Evolutionary conservation across 148 eudicot genomes (phyloP), one percentile per base, ranked within the genome.

Genomic region (Camellia granthamiana): DNA sequence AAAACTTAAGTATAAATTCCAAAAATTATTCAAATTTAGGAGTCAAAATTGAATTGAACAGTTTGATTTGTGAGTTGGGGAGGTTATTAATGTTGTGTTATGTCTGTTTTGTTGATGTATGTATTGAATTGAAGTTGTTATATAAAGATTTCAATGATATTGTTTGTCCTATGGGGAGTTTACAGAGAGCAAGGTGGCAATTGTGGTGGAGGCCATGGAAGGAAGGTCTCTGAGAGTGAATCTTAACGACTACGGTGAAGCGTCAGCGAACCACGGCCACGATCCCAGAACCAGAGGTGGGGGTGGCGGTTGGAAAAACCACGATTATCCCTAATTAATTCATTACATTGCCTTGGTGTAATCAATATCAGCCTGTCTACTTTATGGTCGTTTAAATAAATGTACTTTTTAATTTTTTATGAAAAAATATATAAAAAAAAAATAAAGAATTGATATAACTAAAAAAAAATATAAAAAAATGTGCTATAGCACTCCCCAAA

Each of bases 211-310:
- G 72, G 72, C n/a, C 7, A 42, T 42, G 44, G 47, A 11, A 10
- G 58, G 74, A 70, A 70, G 74, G 74, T 70, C 74, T 46, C 56
- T 70, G 49, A 59, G 52, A 56, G 60, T 73, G 70, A 46, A 52
- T 3, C 62, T 73, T n/a, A 8, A 80, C 44, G 82, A 80, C 49
- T 80, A 80, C 71, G 38, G 60, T 7, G 77, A 72, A 49, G 77
- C 82, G 16, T 18, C 82, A 6, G 82, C 82, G 3, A 79, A 80
- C 49, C 67, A 43, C 41, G 77, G 82, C 3, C 82, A 80, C 68
- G 77, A 73, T 72, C 82, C 82, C 72, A 61, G 38, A 18, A 79
- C 4, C 69, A 71, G 38, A 60, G 6, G 0, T 7, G 75, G 74
- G 1, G 47, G 30, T 18, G 60, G 60, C 15, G 60, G 80, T 42